Evolutionary conservation across 2,329 filamentous ascomycete species (phyloP).

Genomic region (Ambrosiella cleistominuta): DNA sequence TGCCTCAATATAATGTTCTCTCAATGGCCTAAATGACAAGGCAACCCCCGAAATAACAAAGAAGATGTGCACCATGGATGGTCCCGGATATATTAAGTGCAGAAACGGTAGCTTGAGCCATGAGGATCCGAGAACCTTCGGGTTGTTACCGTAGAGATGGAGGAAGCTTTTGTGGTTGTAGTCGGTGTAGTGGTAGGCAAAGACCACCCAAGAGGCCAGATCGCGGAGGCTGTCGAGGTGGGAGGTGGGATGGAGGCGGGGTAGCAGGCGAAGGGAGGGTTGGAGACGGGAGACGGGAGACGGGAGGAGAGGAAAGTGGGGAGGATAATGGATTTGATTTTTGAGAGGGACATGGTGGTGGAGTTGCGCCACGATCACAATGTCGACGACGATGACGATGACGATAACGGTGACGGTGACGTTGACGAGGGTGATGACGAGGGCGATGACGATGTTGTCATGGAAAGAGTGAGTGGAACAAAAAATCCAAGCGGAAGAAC

Average conservation of each 20-base stretch:
- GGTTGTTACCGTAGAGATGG: conserved; percentile 25
- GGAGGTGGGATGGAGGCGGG: conserved; percentile 29
- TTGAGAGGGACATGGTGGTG: background rate
- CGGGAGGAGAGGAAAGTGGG: conserved; percentile 7
- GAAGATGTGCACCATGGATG: conserved; percentile 41
- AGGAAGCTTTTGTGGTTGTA: conserved; percentile 13
- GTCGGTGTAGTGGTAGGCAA: conserved; percentile 33
- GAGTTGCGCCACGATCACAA: background rate
- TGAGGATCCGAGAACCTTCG: conserved; percentile 22
- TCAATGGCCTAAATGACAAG: conserved; percentile 34
- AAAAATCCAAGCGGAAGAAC: no score
- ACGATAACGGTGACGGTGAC: background rate
- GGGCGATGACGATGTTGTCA: no score
- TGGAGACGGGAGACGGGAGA: background rate
- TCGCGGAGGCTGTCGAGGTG: conserved; percentile 42
- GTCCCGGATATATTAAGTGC: conserved; percentile 35
- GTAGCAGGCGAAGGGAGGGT: background rate
- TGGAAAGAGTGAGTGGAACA: no score
- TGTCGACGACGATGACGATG: background rate
- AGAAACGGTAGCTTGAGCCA: conserved; percentile 33
- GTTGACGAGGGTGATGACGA: background rate
- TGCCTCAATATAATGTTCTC: conserved; percentile 24
- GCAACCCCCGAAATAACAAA: conserved; percentile 46
- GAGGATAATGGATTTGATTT: background rate
- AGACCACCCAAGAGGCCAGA: conserved; percentile 37